These are phyloP conservation scores for Boletus edulis DNA, from an alignment of 768 basidiomycete species.

Conservation along the genomic window DNA sequence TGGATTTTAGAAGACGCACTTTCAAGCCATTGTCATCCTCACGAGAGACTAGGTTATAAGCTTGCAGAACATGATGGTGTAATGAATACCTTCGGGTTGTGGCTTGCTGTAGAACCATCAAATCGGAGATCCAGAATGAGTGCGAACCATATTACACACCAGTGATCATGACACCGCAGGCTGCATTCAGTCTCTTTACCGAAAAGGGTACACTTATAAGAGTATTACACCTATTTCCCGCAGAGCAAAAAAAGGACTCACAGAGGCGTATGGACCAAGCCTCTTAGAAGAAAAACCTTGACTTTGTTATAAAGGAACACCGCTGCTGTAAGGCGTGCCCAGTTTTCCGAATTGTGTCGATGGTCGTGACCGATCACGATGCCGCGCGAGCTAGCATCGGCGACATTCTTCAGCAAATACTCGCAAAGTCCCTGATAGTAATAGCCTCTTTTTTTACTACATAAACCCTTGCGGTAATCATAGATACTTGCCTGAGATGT, in stretches of 20 bases:
- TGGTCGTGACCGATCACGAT: conserved; percentile 88
- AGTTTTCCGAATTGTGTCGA: conserved; percentile 72
- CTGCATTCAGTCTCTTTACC: conserved; percentile 61
- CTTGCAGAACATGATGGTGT: neutral
- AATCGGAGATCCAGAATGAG: neutral
- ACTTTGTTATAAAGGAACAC: conserved; percentile 64
- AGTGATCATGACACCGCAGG: conserved; percentile 90
- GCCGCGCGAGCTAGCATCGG: conserved; percentile 55
- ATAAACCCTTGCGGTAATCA: neutral
- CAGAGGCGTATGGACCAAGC: conserved; percentile 81
- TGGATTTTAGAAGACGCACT: conserved; percentile 33
- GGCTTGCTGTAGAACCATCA: conserved; percentile 53
- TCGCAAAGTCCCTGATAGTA: conserved; percentile 72
- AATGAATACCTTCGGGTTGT: conserved; percentile 77
- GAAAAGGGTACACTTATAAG: conserved; percentile 74
- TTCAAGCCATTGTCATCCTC: conserved; percentile 90
- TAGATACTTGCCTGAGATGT: conserved; percentile 61
- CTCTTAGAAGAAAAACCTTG: conserved; percentile 66
- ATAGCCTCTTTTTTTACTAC: neutral
- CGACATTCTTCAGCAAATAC: conserved; percentile 58
- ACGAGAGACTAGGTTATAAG: conserved; percentile 1
- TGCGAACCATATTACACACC: conserved; percentile 40
- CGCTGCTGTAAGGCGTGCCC: conserved; percentile 73
- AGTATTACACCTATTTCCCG: neutral
- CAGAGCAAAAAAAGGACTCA: conserved; percentile 29